Base-by-base conservation (phyloP, 1,139 yeast species). In the Yamadazyma blattariae region DNA sequence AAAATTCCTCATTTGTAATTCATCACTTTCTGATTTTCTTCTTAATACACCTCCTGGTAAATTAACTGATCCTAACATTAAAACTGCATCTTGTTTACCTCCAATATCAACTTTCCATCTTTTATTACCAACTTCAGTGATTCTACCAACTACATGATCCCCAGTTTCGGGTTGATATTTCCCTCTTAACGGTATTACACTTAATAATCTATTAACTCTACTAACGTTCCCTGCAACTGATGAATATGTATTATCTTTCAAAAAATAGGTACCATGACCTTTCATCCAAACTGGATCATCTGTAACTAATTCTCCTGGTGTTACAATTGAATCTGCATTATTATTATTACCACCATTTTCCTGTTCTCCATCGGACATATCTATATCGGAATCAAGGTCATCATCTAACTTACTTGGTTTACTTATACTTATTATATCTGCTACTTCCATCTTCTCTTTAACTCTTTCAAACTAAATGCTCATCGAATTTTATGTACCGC, bases 61-160 rank as follows among this genome's bases (percentile, higher is more conserved):
- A 58, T 94, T 94, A 17, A 94, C 97, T 1, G 96, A 87, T 8
- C 98, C 98, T 42, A 94, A 71, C 88, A 88, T 83, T 44, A 94
- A 66, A 0, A 87, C 80, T 0, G 97, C 98, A 56, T 89, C 95
- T 52, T 88, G 96, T 49, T 81, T 83, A 15, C 88, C 87, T 12
- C 98, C 97, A 50, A 94, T 88, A 51, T 92, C 97, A 14, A 94
- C 97, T 55, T 85, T 89, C 98, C 99, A 94, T 48, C 97, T 70
- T 56, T 85, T 86, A 48, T 84, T 83, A 0, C 95, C 96, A 5
- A 92, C 97, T 51, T 92, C 98, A 2, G 95, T 84, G 49, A 94
- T 84, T 45, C 98, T 68, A 1, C 99, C 99, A 25, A 94, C 82
- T 13, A 94, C 75, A 58, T 94, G 97, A 56, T 94, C 98, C 41